A percentile compares a stretch with the other conserved stretches of the same genome.
Conservation (phyloP, 768 basidiomycete species). For the Pholiota molesta region DNA sequence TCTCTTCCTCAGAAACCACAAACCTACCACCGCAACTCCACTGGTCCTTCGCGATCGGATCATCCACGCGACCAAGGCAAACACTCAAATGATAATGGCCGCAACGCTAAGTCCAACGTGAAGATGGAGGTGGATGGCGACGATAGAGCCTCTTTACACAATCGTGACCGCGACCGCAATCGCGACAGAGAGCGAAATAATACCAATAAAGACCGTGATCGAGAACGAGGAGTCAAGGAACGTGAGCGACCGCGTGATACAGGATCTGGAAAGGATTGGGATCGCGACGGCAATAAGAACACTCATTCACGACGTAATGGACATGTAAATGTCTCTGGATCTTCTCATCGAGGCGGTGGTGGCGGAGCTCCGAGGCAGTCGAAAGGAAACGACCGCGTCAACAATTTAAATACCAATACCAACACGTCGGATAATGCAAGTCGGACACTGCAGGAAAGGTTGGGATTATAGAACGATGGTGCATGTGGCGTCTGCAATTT, state of each 20-base stretch:
- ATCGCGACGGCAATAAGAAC: background rate
- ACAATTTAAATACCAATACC: slow-evolving; percentile 34
- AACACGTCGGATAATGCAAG: slow-evolving; percentile 42
- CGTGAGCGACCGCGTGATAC: slow-evolving; percentile 25
- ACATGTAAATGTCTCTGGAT: slow-evolving; percentile 33
- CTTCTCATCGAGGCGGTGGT: slow-evolving; percentile 36
- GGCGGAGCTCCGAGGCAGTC: slow-evolving; percentile 22
- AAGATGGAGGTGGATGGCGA: slow-evolving; percentile 22
- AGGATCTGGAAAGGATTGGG: slow-evolving; percentile 4
- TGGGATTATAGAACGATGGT: slow-evolving; percentile 61
- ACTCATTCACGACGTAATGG: slow-evolving; percentile 43
- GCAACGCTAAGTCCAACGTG: slow-evolving; percentile 3
- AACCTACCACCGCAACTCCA: slow-evolving; percentile 16
- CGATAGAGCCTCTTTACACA: slow-evolving; percentile 8
- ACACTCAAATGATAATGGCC: slow-evolving; percentile 12
- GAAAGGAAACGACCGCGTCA: slow-evolving; percentile 27
- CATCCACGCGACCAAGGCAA: slow-evolving; percentile 9
- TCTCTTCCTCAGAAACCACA: slow-evolving; percentile 31
- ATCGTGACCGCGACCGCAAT: slow-evolving; percentile 32
- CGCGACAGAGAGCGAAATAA: slow-evolving; percentile 25
- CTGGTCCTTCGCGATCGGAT: slow-evolving; percentile 16
- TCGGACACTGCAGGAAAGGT: slow-evolving; percentile 85
- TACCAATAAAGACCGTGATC: slow-evolving; percentile 28
- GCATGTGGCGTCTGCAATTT: background rate
- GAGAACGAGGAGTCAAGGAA: slow-evolving; percentile 21